phyloP scores from a whole-genome alignment of 2,329 filamentous ascomycete genomes.

The Zopfia rhizophila region DNA sequence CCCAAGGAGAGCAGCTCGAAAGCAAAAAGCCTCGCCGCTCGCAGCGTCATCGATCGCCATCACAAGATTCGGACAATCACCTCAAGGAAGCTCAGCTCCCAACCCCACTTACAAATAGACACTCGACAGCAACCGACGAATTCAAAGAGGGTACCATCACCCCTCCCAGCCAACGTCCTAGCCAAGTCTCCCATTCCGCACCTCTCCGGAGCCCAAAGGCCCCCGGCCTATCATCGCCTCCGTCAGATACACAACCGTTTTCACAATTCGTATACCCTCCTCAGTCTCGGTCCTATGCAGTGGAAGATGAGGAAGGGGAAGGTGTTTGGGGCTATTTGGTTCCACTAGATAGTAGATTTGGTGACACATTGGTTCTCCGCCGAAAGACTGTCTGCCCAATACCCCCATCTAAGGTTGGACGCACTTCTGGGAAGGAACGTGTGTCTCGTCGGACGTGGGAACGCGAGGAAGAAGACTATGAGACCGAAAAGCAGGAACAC shows the following conservation, averaged over 20 bases:
- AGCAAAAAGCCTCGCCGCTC: conserved; percentile 87
- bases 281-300: conserved; percentile 78
- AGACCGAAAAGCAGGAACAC: conserved; percentile 63
- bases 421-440: conserved; percentile 55
- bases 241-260: conserved; percentile 79
- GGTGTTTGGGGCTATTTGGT: conserved; percentile 97
- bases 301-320: conserved; percentile 83
- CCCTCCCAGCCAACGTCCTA: conserved; percentile 62
- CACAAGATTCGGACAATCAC: conserved; percentile 61
- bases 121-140: conserved; percentile 68
- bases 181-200: conserved; percentile 54
- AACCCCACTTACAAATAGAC: conserved; percentile 79
- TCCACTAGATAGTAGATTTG: conserved; percentile 77
- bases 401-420: conserved; percentile 54
- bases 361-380: conserved; percentile 77
- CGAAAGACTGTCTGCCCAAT: conserved; percentile 76
- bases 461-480: conserved; percentile 70
- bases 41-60: conserved; percentile 71
- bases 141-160: conserved; percentile 78
- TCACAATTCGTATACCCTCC: conserved; percentile 84
- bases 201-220: conserved; percentile 30
- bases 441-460: conserved; percentile 65
- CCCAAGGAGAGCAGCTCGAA: conserved; percentile 71
- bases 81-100: conserved; percentile 72
- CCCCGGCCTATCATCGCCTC: conserved; percentile 68